These are phyloP conservation scores for Rhodomyrtus tomentosa DNA, from an alignment of 345 rosid species.

Conservation along the genomic window DNA sequence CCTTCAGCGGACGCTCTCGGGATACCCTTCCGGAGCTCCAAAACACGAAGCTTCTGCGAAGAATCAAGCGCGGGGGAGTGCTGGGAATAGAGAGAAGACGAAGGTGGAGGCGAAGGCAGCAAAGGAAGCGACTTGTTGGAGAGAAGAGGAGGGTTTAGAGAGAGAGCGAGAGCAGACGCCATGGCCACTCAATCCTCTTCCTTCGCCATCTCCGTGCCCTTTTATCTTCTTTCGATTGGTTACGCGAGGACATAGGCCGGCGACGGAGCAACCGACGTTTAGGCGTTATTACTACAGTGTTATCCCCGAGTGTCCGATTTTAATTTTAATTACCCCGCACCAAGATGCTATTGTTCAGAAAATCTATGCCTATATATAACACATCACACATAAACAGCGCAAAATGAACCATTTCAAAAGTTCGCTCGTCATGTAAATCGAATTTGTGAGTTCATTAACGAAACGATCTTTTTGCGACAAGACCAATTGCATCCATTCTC, in stretches of 20 bases:
- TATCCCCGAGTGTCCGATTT: too few species aligned
- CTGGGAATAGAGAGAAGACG: neutral
- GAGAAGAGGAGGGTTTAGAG: neutral
- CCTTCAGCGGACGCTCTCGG: constrained; percentile 39
- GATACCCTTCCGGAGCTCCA: constrained; percentile 13
- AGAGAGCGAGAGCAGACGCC: constrained; percentile 4
- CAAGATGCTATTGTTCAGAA: too few species aligned
- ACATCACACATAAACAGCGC: too few species aligned
- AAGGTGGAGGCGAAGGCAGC: neutral
- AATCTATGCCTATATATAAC: too few species aligned
- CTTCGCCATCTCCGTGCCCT: neutral
- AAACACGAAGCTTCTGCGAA: neutral
- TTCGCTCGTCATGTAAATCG: too few species aligned
- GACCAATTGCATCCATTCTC: too few species aligned
- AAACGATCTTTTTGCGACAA: too few species aligned
- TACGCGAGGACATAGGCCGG: neutral
- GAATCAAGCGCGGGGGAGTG: neutral
- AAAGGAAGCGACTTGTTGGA: neutral
- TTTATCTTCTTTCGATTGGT: neutral
- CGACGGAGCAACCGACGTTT: neutral
- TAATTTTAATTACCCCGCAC: too few species aligned
- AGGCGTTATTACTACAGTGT: too few species aligned
- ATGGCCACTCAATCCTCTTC: neutral
- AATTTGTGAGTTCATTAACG: too few species aligned
- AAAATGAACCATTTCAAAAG: too few species aligned